Percentiles rank a stretch among this genome's conserved stretches.
These are phyloP conservation scores for Triticum aestivum DNA, from an alignment of 176 grass and related monocot species.

Conservation along the genomic window IWGSC_CS_RefSeq_v2.1 NC_057802.1:11707678-11708177, in stretches of 20 bases:
- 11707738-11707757: constrained; percentile 97
- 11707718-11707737: constrained; percentile 88
- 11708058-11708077: constrained; percentile 28
- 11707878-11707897: constrained; percentile 53
- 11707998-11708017: constrained; percentile 83
- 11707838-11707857: constrained; percentile 93
- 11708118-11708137: constrained; percentile 8
- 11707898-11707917: constrained; percentile 71
- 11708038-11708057: constrained; percentile 96
- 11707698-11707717: constrained; percentile 68
- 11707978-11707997: constrained; percentile 88
- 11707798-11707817: constrained; percentile 77
- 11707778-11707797: constrained; percentile 88
- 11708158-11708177: constrained; percentile 1
- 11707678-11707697: constrained; percentile 73
- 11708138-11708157: neutral
- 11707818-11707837: constrained; percentile 62
- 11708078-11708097: neutral
- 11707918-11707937: constrained; percentile 96
- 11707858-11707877: constrained; percentile 71
- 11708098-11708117: constrained; percentile 5
- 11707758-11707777: constrained; percentile 91
- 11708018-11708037: constrained; percentile 82
- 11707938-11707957: constrained; percentile 80
- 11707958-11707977: constrained; percentile 76